Evolutionary conservation across 2,329 filamentous ascomycete genomes (phyloP), one percentile per base, ranked within the genome.

Genomic region (Apiospora malaysiana): DNA sequence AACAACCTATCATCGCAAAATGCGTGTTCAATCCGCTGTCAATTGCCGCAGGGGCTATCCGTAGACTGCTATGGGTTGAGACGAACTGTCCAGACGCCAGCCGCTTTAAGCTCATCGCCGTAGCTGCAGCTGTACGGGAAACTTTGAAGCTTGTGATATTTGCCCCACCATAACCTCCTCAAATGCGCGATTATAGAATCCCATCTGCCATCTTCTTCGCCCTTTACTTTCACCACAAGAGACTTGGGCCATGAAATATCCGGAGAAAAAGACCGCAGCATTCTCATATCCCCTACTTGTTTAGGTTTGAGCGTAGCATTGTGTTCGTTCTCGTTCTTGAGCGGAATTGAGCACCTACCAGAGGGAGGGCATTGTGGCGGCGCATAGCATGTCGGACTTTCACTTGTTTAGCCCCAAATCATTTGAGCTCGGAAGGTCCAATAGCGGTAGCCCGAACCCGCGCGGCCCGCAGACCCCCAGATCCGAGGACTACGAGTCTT

Each of bases 401-500:
- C 56, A 63, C 9, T 18, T 63, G 56, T 40, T 63, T 40, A 63
- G 56, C 56, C 56, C 56, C 27, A 63, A 63, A 63, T 63, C 56
- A 2, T 40, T 63, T 6, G 56, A 63, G 32, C 56, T 63, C 18
- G 56, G 56, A 4, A 63, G 56, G 12, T 63, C 56, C 56, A 63
- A 63, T 8, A 40, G 56, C 56, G 56, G 21, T n/a, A 40, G 51
- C 7, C 51, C 56, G 18, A 40, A 27, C 56, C 56, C 37, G 10
- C 56, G 2, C 9, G 18, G 32, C 32, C 56, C 10, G 42, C 42
- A n/a, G 32, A 63, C 9, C 27, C 27, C 51, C 27, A n/a, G 27
- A 14, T 40, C n/a, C 3, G 65, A 68, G 10, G 67, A 68, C 67
- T 68, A 56, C 14, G 67, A 68, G 4, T 49, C 67, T 18, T 68